Base-by-base conservation (phyloP, 768 basidiomycete genomes). In the Podaxis rugospora region DNA sequence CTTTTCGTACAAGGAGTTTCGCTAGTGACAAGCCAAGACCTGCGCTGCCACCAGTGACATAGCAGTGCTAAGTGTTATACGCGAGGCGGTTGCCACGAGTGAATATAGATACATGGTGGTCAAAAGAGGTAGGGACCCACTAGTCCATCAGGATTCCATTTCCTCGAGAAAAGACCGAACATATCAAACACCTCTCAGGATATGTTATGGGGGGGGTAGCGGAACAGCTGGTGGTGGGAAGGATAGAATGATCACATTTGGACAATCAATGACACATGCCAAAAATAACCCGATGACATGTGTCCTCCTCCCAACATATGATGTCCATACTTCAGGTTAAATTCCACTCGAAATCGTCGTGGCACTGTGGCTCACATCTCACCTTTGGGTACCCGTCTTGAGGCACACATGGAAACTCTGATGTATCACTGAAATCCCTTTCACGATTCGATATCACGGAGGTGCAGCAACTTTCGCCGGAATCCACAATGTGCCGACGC, bases 21-120 rank as follows among this genome's bases (percentile, higher is more conserved):
- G 93, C 89, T 6, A 95, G 75, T 0, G 85, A 81, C 1, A 93
- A 80, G 1, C 94, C 94, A 0, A 95, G 83, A 0, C 94, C 94
- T 13, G 86, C 78, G 44, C 87, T 89, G 2, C 91, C 93, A 2
- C 94, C 94, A 0, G 93, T 93, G 16, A 96, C 77, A 69, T 93
- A 92, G 72, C 86, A 85, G 66, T 94, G 91, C 94, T 95, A 18
- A 18, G 14, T 7, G 42, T 28, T 2, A 44, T 46, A 64, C 9
- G 55, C 14, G 47, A 55, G 35, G 23, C 28, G 18, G 60, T 39
- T 42, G 55, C 32, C 21, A 58, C 25, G 49, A 27, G 25, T 25
- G 18, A 57, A 13, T 14, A 16, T 21, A 14, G 9, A 28, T 21
- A 10, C 32, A 2, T 32, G 32, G 32, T 32, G 32, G 44, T 23